Conservation (phyloP, 495 filamentous ascomycete genomes). For the Rhypophila decipiens region DNA sequence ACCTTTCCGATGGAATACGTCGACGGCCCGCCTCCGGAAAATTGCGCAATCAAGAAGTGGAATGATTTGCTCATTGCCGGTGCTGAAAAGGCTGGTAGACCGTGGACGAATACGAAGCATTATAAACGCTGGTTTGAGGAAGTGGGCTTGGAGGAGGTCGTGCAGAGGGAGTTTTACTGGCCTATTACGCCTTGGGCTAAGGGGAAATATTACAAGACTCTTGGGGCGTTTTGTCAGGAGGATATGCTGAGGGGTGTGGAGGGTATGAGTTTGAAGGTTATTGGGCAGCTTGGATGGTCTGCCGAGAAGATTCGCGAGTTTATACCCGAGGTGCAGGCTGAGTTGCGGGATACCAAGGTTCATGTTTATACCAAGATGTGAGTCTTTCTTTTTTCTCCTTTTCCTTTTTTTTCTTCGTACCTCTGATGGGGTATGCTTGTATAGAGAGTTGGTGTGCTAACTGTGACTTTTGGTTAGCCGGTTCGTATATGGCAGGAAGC, state of each 20-base stretch:
- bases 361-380: slow-evolving; percentile 30
- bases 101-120: slow-evolving; percentile 10
- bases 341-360: slow-evolving; percentile 40
- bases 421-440: neutral
- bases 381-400: slow-evolving; percentile 23
- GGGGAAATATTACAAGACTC: slow-evolving; percentile 38
- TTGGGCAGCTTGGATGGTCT: slow-evolving; percentile 45
- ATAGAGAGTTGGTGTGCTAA: neutral
- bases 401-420: slow-evolving; percentile 17
- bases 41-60: slow-evolving; percentile 16
- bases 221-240: slow-evolving; percentile 34
- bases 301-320: slow-evolving; percentile 42
- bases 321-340: slow-evolving; percentile 43
- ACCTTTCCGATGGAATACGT: slow-evolving; percentile 25
- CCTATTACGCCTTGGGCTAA: slow-evolving; percentile 46
- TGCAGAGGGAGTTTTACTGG: slow-evolving; percentile 37
- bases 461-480: neutral
- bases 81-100: slow-evolving; percentile 9
- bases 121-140: slow-evolving; percentile 22
- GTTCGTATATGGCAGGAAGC: neutral
- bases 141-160: slow-evolving; percentile 40
- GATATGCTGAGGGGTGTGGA: slow-evolving; percentile 32
- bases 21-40: slow-evolving; percentile 1
- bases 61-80: slow-evolving; percentile 17
- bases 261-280: slow-evolving; percentile 41